Conservation (phyloP, 2,329 filamentous ascomycete species). For the Neurospora crassa region DNA sequence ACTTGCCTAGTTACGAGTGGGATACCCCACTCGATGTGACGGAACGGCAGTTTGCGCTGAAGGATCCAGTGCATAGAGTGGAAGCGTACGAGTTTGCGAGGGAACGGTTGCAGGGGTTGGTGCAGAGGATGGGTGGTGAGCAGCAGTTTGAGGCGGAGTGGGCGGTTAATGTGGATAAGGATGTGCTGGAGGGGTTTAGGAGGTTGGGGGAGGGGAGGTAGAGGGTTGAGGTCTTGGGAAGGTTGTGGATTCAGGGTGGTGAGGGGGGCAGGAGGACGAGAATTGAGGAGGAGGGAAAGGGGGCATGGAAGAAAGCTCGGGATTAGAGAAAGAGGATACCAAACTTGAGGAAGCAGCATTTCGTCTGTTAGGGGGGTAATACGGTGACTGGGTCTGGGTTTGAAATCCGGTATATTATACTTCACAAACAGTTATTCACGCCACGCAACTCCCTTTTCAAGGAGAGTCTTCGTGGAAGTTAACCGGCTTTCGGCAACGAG, state of each 20-base stretch:
- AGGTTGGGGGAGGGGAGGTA: slow-evolving; percentile 18
- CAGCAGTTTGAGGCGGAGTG: slow-evolving; percentile 58
- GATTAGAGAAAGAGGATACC: background rate
- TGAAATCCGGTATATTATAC: background rate
- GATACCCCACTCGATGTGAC: slow-evolving; percentile 46
- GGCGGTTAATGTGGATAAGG: slow-evolving; percentile 64
- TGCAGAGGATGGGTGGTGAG: slow-evolving; percentile 54
- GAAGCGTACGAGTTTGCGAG: slow-evolving; percentile 55
- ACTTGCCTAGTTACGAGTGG: slow-evolving; percentile 33
- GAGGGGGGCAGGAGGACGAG: background rate
- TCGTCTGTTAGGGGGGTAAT: background rate
- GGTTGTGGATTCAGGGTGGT: background rate
- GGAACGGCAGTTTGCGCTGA: slow-evolving; percentile 42
- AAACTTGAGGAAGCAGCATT: background rate
- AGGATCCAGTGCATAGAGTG: slow-evolving; percentile 60
- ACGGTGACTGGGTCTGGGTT: background rate
- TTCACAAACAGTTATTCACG: background rate
- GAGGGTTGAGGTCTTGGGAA: background rate
- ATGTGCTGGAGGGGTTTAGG: slow-evolving; percentile 58
- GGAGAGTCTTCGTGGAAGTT: background rate
- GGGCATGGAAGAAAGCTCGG: background rate
- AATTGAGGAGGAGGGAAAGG: background rate
- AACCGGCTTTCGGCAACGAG: no score
- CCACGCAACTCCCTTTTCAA: background rate
- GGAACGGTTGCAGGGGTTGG: slow-evolving; percentile 48